Percentiles rank a stretch among this genome's conserved stretches.
These are phyloP conservation scores for Fusarium circinatum DNA, from an alignment of 2,329 filamentous ascomycete genomes.

Conservation along the genomic window DNA sequence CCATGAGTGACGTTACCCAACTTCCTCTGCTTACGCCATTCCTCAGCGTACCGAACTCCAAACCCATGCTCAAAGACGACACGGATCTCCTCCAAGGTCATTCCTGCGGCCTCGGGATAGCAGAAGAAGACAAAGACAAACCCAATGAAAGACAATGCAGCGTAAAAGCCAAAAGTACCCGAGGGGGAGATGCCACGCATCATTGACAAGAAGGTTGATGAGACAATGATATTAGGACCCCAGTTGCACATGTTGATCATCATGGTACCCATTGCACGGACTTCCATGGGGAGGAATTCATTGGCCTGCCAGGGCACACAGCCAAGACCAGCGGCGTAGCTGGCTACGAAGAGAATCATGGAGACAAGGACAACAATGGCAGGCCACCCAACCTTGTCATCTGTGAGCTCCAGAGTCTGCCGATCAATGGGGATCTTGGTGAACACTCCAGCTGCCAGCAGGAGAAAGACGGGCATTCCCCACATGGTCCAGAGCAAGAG, in stretches of 20 bases:
- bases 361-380: slow-evolving; percentile 55
- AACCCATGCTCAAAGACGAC: slow-evolving; percentile 61
- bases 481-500: slow-evolving; percentile 49
- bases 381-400: slow-evolving; percentile 37
- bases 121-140: slow-evolving; percentile 54
- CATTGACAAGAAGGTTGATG: slow-evolving; percentile 58
- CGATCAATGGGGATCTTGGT: not conserved
- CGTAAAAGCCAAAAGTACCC: slow-evolving; percentile 63
- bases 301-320: slow-evolving; percentile 59
- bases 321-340: slow-evolving; percentile 57
- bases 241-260: slow-evolving; percentile 57
- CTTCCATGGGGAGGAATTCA: slow-evolving; percentile 58
- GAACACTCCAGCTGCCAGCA: slow-evolving; percentile 41
- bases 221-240: slow-evolving; percentile 59
- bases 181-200: slow-evolving; percentile 59
- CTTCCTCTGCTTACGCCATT: not conserved
- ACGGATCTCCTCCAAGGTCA: slow-evolving; percentile 59
- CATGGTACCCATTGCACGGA: slow-evolving; percentile 59
- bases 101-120: slow-evolving; percentile 63
- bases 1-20: not conserved
- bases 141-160: slow-evolving; percentile 58
- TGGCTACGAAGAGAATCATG: slow-evolving; percentile 34
- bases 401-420: not conserved
- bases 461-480: slow-evolving; percentile 50
- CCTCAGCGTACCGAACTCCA: slow-evolving; percentile 45